A percentile compares a stretch with the other conserved stretches of the same genome.
Conservation (phyloP, 1,139 yeast genomes). For the Kodamaea fungicola region DNA sequence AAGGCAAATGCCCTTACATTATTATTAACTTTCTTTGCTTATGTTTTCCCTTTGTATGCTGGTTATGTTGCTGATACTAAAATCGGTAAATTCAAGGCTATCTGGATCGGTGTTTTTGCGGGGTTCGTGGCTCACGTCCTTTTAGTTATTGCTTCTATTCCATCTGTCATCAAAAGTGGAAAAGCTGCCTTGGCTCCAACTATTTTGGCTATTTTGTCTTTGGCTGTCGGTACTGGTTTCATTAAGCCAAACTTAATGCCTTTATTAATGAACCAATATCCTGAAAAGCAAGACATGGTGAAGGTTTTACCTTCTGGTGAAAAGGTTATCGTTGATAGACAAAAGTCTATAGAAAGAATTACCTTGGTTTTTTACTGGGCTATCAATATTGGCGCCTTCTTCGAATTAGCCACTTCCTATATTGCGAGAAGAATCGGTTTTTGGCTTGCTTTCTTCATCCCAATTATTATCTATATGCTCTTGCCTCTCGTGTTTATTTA, state of each 20-base stretch:
- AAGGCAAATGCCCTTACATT: conserved; percentile 17
- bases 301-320: conserved; percentile 59
- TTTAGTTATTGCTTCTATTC: conserved; percentile 19
- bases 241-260: conserved; percentile 52
- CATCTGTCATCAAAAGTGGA: conserved; percentile 15
- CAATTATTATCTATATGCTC: conserved; percentile 47
- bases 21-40: conserved; percentile 20
- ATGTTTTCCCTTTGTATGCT: conserved; percentile 21
- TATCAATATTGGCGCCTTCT: conserved; percentile 76
- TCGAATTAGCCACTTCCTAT: conserved; percentile 75
- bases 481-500: conserved; percentile 45
- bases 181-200: conserved; percentile 18
- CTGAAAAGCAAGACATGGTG: conserved; percentile 56
- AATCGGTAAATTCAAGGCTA: conserved; percentile 18
- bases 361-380: conserved; percentile 77
- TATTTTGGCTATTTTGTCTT: conserved; percentile 17
- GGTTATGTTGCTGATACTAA: conserved; percentile 21
- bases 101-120: conserved; percentile 22
- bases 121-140: conserved; percentile 23
- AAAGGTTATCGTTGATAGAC: conserved; percentile 67
- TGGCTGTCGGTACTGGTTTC: conserved; percentile 42
- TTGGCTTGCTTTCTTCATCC: conserved; percentile 71
- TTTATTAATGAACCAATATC: conserved; percentile 50
- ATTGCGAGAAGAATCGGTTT: conserved; percentile 67
- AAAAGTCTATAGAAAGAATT: conserved; percentile 68